Evolutionary conservation across 129 eudicot genomes (phyloP).

Genomic region (Kitagawia praeruptora): DNA sequence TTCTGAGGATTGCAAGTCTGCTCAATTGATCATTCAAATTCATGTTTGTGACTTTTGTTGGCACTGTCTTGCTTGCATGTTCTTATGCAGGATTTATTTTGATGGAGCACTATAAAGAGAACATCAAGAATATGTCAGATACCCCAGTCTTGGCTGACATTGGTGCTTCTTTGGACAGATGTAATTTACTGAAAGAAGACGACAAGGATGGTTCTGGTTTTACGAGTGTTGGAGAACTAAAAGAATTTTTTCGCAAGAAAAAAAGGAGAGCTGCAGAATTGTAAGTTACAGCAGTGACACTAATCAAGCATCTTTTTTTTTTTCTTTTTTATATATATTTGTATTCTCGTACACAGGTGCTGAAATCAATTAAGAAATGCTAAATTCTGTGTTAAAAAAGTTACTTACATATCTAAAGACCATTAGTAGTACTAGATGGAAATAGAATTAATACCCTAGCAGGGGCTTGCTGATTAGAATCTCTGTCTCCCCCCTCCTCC

Average conservation of each 20-base stretch:
- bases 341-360: neutral
- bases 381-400: neutral
- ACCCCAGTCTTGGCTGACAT: slow-evolving; percentile 1
- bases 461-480: neutral
- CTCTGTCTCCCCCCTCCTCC: neutral
- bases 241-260: neutral
- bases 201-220: neutral
- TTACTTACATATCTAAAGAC: neutral
- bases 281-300: slow-evolving; percentile 2
- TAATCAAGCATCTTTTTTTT: neutral
- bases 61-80: neutral
- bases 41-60: neutral
- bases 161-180: slow-evolving; percentile 8
- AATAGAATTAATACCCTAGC: neutral
- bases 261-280: slow-evolving; percentile 8
- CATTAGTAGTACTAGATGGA: neutral
- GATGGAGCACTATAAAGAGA: slow-evolving; percentile 3
- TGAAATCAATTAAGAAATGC: neutral
- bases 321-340: neutral
- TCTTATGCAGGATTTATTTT: slow-evolving; percentile 10
- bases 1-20: neutral
- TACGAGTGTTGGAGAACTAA: neutral
- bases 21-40: neutral
- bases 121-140: neutral
- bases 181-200: neutral